Evolutionary conservation across 257 asterid genomes (phyloP).

Genomic region (Handroanthus guayacan): DNA sequence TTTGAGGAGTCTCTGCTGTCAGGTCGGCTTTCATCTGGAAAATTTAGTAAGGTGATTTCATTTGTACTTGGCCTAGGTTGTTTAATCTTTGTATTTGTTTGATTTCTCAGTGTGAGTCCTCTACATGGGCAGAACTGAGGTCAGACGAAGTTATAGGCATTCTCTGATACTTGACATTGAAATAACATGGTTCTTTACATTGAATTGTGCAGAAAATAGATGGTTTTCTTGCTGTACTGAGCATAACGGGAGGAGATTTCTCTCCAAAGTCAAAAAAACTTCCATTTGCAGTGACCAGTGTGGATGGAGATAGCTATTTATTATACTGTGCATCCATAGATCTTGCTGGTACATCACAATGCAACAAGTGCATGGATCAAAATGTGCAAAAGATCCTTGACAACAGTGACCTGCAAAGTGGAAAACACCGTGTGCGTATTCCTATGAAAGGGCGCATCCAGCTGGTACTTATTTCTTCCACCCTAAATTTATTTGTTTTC

Average conservation of each 20-base stretch:
- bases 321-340: conserved; percentile 74
- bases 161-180: conserved; percentile 10
- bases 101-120: conserved; percentile 9
- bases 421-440: conserved; percentile 61
- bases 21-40: conserved; percentile 75
- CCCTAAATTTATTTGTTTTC: conserved; percentile 2
- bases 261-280: conserved; percentile 81
- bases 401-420: conserved; percentile 44
- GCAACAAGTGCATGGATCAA: conserved; percentile 47
- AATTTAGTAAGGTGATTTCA: conserved; percentile 60
- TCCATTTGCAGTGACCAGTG: conserved; percentile 79
- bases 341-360: conserved; percentile 54
- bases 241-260: conserved; percentile 70
- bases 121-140: conserved; percentile 14
- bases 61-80: conserved; percentile 18
- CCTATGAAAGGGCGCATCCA: conserved; percentile 88
- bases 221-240: conserved; percentile 85
- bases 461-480: conserved; percentile 56
- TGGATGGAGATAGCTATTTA: conserved; percentile 73
- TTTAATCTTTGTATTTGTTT: conserved; percentile 19
- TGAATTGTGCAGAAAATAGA: conserved; percentile 61
- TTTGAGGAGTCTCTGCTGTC: conserved; percentile 90
- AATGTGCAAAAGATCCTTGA: conserved; percentile 44
- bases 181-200: conserved; percentile 30
- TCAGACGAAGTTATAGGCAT: not conserved